phyloP scores from a whole-genome alignment of 495 filamentous ascomycete genomes.

The Aspergillus sclerotiicarbonarius region DNA sequence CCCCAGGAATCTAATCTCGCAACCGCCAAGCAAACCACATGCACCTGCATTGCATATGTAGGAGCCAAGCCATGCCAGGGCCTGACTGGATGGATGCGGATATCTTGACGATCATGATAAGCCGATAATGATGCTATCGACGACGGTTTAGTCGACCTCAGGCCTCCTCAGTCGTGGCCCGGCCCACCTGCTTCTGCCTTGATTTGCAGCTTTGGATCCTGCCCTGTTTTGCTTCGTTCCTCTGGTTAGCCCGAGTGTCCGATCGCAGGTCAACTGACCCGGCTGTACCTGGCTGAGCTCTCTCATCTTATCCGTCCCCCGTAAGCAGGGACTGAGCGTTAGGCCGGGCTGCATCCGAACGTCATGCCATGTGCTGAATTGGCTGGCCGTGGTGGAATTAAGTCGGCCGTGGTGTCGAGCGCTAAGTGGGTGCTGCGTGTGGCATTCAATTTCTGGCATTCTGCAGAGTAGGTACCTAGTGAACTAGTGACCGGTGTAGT shows the following conservation, averaged over 20 bases:
- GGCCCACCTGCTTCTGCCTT: not conserved
- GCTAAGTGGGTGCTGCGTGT: not conserved
- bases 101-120: no score
- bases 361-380: constrained; percentile 4
- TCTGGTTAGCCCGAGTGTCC: constrained; percentile 11
- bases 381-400: not conserved
- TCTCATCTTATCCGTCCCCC: not conserved
- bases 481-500: no score
- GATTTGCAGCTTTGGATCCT: not conserved
- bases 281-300: not conserved
- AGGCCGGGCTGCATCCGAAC: not conserved
- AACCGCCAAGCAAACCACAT: no score
- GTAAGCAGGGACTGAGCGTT: not conserved
- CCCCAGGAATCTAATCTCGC: no score
- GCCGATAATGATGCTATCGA: no score
- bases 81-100: not conserved
- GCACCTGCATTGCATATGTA: no score
- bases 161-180: not conserved
- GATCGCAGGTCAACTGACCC: constrained; percentile 27
- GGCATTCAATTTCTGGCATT: not conserved
- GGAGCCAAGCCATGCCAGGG: no score
- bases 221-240: not conserved
- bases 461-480: not conserved
- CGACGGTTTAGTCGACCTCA: not conserved
- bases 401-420: not conserved